Percentiles rank a stretch among this genome's conserved stretches.
Conservation (phyloP, 2,329 filamentous ascomycete species). For the Trichoderma sp. region DNA sequence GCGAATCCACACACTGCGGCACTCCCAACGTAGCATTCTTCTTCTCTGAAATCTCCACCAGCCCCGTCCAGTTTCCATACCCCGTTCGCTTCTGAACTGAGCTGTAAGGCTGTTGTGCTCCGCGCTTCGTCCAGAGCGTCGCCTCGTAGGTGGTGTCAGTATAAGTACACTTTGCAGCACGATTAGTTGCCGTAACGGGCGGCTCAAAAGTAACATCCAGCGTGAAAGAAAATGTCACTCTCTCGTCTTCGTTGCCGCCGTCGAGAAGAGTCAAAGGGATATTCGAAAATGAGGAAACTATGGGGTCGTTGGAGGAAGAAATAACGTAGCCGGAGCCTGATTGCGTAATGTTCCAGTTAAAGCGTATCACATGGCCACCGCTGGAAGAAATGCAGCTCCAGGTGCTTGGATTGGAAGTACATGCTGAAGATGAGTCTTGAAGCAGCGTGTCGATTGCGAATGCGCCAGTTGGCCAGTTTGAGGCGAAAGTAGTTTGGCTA, state of each 20-base stretch:
- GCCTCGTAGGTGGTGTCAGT: conserved; percentile 54
- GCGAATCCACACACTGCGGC: conserved; percentile 52
- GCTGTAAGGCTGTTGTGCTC: not conserved
- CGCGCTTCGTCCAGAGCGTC: conserved; percentile 56
- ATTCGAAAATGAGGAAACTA: conserved; percentile 56
- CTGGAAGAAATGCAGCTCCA: conserved; percentile 63
- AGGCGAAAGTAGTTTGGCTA: not conserved
- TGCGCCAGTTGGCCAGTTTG: conserved; percentile 58
- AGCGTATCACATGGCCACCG: conserved; percentile 46
- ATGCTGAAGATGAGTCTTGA: conserved; percentile 50
- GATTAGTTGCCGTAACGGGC: conserved; percentile 42
- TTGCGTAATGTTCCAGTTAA: conserved; percentile 59
- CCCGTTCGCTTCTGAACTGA: not conserved
- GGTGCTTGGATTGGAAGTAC: conserved; percentile 56
- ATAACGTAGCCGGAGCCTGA: conserved; percentile 48
- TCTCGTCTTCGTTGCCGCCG: conserved; percentile 47
- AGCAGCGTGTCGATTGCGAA: conserved; percentile 61
- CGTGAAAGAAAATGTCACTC: conserved; percentile 56
- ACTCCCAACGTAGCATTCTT: conserved; percentile 34
- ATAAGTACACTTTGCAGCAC: conserved; percentile 56
- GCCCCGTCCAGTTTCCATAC: conserved; percentile 51
- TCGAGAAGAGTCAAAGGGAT: conserved; percentile 50
- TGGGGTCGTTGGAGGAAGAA: conserved; percentile 55
- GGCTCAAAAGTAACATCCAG: conserved; percentile 54
- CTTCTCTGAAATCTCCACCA: conserved; percentile 54